These are phyloP conservation scores for Diaporthe destruens DNA, from an alignment of 2,329 filamentous ascomycete genomes.

Conservation along the genomic window DNA sequence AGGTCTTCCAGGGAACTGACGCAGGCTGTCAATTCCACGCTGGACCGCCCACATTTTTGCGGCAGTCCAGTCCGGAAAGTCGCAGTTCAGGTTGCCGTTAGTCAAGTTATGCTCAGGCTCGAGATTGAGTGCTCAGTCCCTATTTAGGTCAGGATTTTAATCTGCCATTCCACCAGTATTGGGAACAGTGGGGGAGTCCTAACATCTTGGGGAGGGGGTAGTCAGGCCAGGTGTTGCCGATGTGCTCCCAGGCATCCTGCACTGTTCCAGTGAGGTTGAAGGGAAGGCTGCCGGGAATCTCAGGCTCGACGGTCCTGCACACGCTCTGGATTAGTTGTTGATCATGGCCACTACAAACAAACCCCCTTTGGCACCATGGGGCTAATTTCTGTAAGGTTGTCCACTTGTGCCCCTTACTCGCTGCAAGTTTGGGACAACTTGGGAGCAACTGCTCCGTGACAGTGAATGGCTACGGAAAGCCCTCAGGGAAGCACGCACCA, in stretches of 20 bases:
- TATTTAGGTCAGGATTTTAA: neutral
- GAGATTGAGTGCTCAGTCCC: neutral
- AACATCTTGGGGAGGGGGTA: neutral
- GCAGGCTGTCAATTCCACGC: neutral
- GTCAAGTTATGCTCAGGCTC: neutral
- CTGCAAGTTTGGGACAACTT: too few species aligned
- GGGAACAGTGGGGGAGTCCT: neutral
- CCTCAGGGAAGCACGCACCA: neutral
- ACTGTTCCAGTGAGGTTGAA: constrained; percentile 31
- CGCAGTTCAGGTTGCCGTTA: neutral
- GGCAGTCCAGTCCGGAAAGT: neutral
- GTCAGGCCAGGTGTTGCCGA: constrained; percentile 4
- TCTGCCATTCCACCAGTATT: neutral
- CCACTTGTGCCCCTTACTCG: neutral
- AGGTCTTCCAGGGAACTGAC: neutral
- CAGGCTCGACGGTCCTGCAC: constrained; percentile 1
- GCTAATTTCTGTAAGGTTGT: neutral
- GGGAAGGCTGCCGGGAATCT: neutral
- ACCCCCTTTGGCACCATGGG: too few species aligned
- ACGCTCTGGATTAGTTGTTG: neutral
- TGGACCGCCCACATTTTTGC: neutral
- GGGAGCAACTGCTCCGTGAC: neutral
- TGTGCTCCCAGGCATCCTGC: constrained; percentile 22
- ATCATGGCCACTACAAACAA: neutral
- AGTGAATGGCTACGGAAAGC: too few species aligned